These are phyloP conservation scores for Quercus tomentella DNA, from an alignment of 331 rosid genomes.

Conservation along the genomic window DNA sequence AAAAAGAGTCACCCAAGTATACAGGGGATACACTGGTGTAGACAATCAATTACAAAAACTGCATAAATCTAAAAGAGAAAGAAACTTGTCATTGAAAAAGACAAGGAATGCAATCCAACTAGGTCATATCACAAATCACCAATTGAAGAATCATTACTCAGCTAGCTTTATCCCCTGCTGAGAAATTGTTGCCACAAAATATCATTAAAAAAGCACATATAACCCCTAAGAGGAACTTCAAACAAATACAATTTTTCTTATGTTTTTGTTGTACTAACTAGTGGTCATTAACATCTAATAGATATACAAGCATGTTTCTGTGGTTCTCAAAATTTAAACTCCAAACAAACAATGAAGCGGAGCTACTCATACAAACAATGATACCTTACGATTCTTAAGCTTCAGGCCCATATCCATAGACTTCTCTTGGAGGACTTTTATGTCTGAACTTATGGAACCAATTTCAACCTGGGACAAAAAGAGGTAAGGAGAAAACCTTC, in stretches of 20 bases:
- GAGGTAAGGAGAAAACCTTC: neutral
- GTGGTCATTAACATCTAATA: neutral
- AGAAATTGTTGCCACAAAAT: neutral
- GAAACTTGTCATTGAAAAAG: neutral
- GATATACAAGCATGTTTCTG: neutral
- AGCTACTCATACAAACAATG: conserved; percentile 1
- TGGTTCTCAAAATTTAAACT: neutral
- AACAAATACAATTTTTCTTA: neutral
- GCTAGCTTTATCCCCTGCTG: neutral
- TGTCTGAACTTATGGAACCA: conserved; percentile 90
- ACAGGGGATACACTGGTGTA: no score
- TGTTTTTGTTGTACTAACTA: neutral
- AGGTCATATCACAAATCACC: neutral
- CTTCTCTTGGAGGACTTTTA: conserved; percentile 93
- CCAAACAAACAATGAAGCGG: neutral
- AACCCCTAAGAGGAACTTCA: neutral
- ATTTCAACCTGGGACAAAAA: conserved; percentile 63
- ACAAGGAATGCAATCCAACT: neutral
- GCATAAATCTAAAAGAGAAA: neutral
- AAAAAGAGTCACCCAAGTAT: no score
- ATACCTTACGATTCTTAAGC: conserved; percentile 98
- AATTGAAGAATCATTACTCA: neutral
- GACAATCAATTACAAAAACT: no score
- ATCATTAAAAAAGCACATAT: neutral
- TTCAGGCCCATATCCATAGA: conserved; percentile 96